phyloP scores from a whole-genome alignment of 2,329 filamentous ascomycete genomes.

The Nectriaceae sp. region DNA sequence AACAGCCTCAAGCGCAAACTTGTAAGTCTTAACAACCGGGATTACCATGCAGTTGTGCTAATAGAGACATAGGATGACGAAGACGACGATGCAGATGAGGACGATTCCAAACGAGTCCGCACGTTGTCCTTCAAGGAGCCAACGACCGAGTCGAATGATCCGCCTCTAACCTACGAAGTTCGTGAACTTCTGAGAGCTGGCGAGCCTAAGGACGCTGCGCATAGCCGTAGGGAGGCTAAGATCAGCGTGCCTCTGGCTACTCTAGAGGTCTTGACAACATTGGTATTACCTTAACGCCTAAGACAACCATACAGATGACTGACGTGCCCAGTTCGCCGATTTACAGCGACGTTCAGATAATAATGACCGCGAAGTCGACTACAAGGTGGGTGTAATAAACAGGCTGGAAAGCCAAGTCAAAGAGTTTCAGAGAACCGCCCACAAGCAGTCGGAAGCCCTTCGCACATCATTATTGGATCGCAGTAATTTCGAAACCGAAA shows the following conservation, averaged over 20 bases:
- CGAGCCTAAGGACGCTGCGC: slow-evolving; percentile 9
- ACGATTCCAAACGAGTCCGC: slow-evolving; percentile 31
- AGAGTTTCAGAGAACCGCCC: slow-evolving; percentile 46
- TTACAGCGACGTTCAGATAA: slow-evolving; percentile 28
- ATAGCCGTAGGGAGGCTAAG: slow-evolving; percentile 19
- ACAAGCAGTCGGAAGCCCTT: slow-evolving; percentile 47
- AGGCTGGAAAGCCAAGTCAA: slow-evolving; percentile 48
- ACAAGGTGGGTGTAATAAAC: slow-evolving; percentile 44
- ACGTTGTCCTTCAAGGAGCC: slow-evolving; percentile 22
- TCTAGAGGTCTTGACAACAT: slow-evolving; percentile 42
- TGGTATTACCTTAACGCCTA: slow-evolving; percentile 29
- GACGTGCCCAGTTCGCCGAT: slow-evolving; percentile 31
- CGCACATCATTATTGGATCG: slow-evolving; percentile 55
- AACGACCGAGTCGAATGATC: slow-evolving; percentile 24
- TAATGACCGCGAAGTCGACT: slow-evolving; percentile 34
- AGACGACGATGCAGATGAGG: slow-evolving; percentile 36
- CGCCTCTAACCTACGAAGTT: slow-evolving; percentile 36
- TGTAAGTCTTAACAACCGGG: slow-evolving; percentile 38
- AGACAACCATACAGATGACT: slow-evolving; percentile 8
- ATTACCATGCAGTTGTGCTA: background rate
- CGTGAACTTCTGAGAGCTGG: slow-evolving; percentile 30
- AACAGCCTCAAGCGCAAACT: slow-evolving; percentile 49
- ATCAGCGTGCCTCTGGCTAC: slow-evolving; percentile 32
- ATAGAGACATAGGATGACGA: slow-evolving; percentile 26
- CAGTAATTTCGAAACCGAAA: slow-evolving; percentile 47